Base-by-base conservation (phyloP, 805 yeast species). In the Maudiozyma bulderi region DNA sequence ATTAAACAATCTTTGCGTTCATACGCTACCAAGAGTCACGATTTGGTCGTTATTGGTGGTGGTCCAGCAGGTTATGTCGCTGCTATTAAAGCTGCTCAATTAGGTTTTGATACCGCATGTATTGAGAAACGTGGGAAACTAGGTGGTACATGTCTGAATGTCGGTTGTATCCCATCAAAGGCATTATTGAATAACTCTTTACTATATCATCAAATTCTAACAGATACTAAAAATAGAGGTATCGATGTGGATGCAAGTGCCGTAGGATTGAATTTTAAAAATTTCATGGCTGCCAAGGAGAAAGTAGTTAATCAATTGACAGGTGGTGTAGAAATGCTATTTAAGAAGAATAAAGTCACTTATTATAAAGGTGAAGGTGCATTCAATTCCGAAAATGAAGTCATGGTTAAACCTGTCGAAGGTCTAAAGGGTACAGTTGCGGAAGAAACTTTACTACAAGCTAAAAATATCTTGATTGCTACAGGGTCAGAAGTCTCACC, bases 31-130 rank as follows among this genome's bases (percentile, higher is more conserved):
- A 39, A 39, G 30, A 28, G 29, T 20, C 93, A 87, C 67, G 98
- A 93, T 64, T 80, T 93, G 48, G 95, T 91, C 48, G 87, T 93
- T 60, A 85, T 93, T 64, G 99, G 99, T 59, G 98, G 97, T 61
- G 99, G 99, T 51, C 99, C 99, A 58, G 99, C 98, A 70, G 99
- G 99, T 54, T 93, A 93, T 69, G 93, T 93, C 60, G 98, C 97
- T 49, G 99, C 99, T 63, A 93, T 93, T 70, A 91, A 88, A 71
- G 96, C 96, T 52, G 99, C 99, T 46, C 99, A 93, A 75, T 76
- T 90, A 52, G 97, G 97, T 40, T 78, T 76, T 60, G 83, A 90
- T 70, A 88, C 96, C 48, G 99, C 97, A 35, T 93, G 99, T 78
- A 75, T 93, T 57, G 99, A 93, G 71, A 89, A 88, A 74, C 84